A percentile compares a stretch with the other conserved stretches of the same genome.
Conservation (phyloP, 805 yeast species). For the Torulaspora quercuum region DNA sequence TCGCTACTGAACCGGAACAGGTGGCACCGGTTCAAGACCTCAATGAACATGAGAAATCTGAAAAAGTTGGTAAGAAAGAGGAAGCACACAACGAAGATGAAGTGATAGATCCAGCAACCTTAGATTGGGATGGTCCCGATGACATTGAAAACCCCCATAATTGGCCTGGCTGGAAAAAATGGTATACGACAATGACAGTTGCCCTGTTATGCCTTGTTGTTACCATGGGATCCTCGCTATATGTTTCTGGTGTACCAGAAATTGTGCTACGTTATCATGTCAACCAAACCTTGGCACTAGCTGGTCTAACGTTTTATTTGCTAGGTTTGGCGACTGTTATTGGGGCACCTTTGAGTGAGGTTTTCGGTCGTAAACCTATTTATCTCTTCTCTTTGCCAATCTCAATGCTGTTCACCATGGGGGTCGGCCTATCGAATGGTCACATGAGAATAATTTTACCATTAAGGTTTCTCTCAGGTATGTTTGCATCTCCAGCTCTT, state of each 20-base stretch:
- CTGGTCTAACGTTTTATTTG: constrained; percentile 68
- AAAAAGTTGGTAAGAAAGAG: background rate
- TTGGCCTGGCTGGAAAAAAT: constrained; percentile 62
- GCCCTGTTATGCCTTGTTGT: constrained; percentile 65
- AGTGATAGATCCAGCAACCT: constrained; percentile 38
- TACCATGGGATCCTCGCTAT: constrained; percentile 72
- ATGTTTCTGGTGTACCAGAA: constrained; percentile 60
- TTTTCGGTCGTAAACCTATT: constrained; percentile 62
- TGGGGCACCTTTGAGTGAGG: constrained; percentile 70
- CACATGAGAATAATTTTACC: constrained; percentile 60
- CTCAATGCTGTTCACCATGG: constrained; percentile 71
- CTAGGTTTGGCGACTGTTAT: constrained; percentile 71
- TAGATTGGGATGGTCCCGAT: constrained; percentile 60
- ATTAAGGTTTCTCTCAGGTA: constrained; percentile 69
- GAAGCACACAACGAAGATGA: constrained; percentile 13
- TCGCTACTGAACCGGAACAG: background rate
- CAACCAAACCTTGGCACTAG: constrained; percentile 56
- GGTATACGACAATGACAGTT: constrained; percentile 62
- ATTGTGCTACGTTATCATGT: constrained; percentile 47
- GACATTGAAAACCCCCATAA: constrained; percentile 66
- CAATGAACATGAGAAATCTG: background rate
- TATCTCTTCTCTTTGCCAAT: constrained; percentile 58
- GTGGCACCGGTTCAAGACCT: background rate
- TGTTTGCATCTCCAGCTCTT: constrained; percentile 76
- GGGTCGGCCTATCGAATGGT: constrained; percentile 59